A percentile compares a stretch with the other conserved stretches of the same genome.
Evolutionary conservation across 257 asterid genomes (phyloP).

Genomic region (Galeopsis tetrahit): DNA sequence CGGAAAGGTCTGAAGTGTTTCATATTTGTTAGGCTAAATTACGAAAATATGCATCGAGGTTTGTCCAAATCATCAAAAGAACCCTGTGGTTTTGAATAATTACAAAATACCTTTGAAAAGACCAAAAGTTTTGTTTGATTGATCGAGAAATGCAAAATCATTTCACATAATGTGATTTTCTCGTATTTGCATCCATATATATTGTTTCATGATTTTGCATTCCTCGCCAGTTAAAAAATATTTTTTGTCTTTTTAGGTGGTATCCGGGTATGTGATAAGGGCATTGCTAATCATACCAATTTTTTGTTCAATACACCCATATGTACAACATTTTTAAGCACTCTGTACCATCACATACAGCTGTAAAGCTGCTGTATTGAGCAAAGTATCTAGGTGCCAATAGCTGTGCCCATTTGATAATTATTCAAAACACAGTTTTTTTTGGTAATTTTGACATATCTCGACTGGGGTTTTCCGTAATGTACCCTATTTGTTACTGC

Average conservation of each 20-base stretch:
- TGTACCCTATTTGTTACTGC: background rate
- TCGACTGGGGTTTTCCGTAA: background rate
- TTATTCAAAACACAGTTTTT: background rate
- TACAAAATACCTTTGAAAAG: background rate
- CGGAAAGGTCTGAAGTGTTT: conserved; percentile 66
- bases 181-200: background rate
- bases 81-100: background rate
- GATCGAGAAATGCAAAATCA: background rate
- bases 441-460: background rate
- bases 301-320: too few relatives aligned
- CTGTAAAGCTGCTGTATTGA: too few relatives aligned
- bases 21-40: background rate
- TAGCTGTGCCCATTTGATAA: background rate
- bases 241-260: background rate
- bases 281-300: too few relatives aligned
- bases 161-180: background rate
- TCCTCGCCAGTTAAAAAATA: background rate
- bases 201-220: background rate
- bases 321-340: too few relatives aligned
- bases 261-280: too few relatives aligned
- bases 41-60: background rate
- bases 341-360: too few relatives aligned
- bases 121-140: background rate
- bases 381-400: too few relatives aligned
- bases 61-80: background rate